Base-by-base conservation (phyloP, 352 stramenopile genomes). In the Phytophthora hybrid region DNA sequence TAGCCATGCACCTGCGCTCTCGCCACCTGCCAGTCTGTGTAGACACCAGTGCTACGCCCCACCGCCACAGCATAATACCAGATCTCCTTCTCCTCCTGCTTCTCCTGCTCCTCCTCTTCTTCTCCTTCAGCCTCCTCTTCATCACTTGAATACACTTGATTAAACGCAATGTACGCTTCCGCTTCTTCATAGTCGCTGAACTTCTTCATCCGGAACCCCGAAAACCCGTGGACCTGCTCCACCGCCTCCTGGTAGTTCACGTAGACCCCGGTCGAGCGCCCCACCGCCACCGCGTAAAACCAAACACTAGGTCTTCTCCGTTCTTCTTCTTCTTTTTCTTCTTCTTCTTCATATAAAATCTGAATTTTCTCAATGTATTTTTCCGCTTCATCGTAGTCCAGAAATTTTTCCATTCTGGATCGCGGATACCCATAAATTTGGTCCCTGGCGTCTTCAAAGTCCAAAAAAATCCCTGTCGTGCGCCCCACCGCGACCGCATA, bases 1-100 rank as follows among this genome's bases (percentile, higher is more conserved):
- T 81, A 91, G 8, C 82, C 82, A 51, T 87, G 80, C 11, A 93
- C 83, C 61, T 87, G 75, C 26, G 65, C 71, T 63, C 86, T 64
- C 1, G 68, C 61, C 7, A n/a, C n/a, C 26, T 81, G 66, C 73
- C 76, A 88, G 9, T 81, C 66, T 5, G 52, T 76, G 70, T 80
- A 93, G 18, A 93, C 63, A 31, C 86, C 84, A 4, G 67, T 66
- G 18, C 16, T 58, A 31, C 83, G 73, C 1, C 86, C 86, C 14
- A 80, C 63, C 1, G 84, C 84, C 21, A 92, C 86, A 0, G 84
- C 84, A 71, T 91, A 92, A 54, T 69, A 63, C 59, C 59, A 69
- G 13, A 13, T 26, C 18, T 69, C 59, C 16, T 60, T 14, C 11
- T 69, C 55, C 21, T 44, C 53, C 51, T 39, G 44, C 14, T 55